Conservation (phyloP, 1,139 yeast genomes). For the Zygoascus sp. region DNA sequence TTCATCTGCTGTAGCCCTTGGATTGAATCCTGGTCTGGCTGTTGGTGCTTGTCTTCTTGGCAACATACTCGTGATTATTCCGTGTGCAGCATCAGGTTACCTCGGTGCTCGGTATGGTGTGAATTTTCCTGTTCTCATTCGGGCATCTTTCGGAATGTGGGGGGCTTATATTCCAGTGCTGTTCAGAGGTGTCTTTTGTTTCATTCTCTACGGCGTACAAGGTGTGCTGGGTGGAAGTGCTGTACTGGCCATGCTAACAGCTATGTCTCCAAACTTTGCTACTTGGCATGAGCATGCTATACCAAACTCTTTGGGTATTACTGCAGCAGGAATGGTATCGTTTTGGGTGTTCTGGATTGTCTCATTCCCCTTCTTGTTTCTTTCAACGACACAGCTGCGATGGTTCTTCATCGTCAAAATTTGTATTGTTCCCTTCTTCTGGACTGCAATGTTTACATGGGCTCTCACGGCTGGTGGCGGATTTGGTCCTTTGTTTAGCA, state of each 20-base stretch:
- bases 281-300: conserved; percentile 31
- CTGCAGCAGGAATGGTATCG: conserved; percentile 35
- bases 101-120: conserved; percentile 69
- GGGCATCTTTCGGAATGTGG: conserved; percentile 72
- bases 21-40: conserved; percentile 26
- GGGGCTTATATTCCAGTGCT: conserved; percentile 76
- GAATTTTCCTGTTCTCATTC: conserved; percentile 68
- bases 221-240: conserved; percentile 16
- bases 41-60: conserved; percentile 40
- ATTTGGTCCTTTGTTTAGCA: conserved; percentile 32
- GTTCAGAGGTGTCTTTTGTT: conserved; percentile 14
- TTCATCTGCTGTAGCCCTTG: conserved; percentile 25
- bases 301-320: conserved; percentile 37
- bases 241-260: conserved; percentile 29
- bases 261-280: conserved; percentile 36
- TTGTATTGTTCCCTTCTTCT: conserved; percentile 31
- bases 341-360: conserved; percentile 34
- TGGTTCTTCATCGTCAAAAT: conserved; percentile 35
- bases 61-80: conserved; percentile 53
- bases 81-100: conserved; percentile 60
- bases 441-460: conserved; percentile 37
- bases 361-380: conserved; percentile 35
- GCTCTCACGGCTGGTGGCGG: conserved; percentile 34
- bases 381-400: conserved; percentile 34
- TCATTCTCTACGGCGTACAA: conserved; percentile 16